Percentiles rank a stretch among this genome's conserved stretches.
Conservation (phyloP, 1,139 yeast genomes). For the Barnettozyma hawaiiensis region DNA sequence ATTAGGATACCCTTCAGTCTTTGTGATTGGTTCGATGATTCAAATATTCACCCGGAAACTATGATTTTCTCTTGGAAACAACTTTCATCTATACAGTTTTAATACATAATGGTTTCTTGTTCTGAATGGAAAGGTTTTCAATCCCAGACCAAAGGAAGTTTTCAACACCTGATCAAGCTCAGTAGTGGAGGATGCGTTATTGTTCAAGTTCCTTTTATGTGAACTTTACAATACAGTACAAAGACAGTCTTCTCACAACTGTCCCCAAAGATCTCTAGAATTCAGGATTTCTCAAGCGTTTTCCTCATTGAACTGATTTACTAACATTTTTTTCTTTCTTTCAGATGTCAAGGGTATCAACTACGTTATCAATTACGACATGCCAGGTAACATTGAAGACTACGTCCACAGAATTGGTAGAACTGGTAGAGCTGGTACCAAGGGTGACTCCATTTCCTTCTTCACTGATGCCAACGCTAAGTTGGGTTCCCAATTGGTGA, state of each 20-base stretch:
- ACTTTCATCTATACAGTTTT: conserved; percentile 12
- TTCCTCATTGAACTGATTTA: conserved; percentile 12
- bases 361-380: conserved; percentile 88
- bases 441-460: conserved; percentile 92
- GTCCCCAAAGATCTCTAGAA: conserved; percentile 8
- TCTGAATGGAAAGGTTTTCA: conserved; percentile 3
- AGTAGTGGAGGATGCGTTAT: background rate
- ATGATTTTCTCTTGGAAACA: conserved; percentile 5
- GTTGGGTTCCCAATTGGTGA: conserved; percentile 86
- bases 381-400: conserved; percentile 98
- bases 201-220: background rate
- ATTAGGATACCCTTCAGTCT: background rate
- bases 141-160: conserved; percentile 4
- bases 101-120: conserved; percentile 5
- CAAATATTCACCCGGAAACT: conserved; percentile 1
- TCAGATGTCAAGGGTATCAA: conserved; percentile 96
- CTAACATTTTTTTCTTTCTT: conserved; percentile 28
- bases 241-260: conserved; percentile 1
- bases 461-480: conserved; percentile 85
- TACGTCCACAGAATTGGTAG: conserved; percentile 62
- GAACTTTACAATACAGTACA: background rate
- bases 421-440: conserved; percentile 98
- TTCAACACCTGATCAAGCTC: conserved; percentile 1
- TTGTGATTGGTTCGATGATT: background rate
- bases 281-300: background rate